Evolutionary conservation across 441 rosid species (phyloP), one percentile per base, ranked within the genome.

Genomic region (Adansonia madagascariensis): DNA sequence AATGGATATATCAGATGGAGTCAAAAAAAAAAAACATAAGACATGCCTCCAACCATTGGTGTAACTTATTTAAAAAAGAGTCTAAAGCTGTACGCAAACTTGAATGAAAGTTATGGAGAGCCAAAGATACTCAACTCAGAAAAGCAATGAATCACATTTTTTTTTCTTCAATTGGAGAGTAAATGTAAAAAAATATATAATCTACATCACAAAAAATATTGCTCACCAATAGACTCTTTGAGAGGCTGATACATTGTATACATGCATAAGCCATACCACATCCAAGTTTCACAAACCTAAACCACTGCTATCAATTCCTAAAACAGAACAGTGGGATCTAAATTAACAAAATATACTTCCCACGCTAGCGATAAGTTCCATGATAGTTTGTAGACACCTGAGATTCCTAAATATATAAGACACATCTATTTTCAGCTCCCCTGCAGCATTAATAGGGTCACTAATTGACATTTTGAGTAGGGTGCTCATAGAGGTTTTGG

Each of bases 41-140:
- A 67, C 55, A 47, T 46, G 72, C 55, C 24, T 68, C 56, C 73
- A 46, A 68, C 41, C 73, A 68, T 39, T 68, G 56, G 41, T 53
- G 24, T 22, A 67, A 11, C 72, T 67, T 8, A 46, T 20, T 20
- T 11, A 44, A 67, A 20, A 14, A 43, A 9, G 31, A 49, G n/a
- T 49, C 53, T 2, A 49, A 15, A 50, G 56, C n/a, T 50, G 56
- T 50, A 44, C 2, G 10, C 7, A 10, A 6, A 44, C 49, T 44
- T 44, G 49, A 44, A 44, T 44, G 49, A 55, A 0, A 17, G 60
- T 17, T 55, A n/a, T 17, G 20, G 60, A 55, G 17, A 55, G 17
- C 64, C 12, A 60, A 2, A 59, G 35, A 59, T 18, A 20, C 4
- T 59, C 63, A 59, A 20, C 62, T 57, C 35, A 59, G 63, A 17